Evolutionary conservation across 2,329 filamentous ascomycete species (phyloP).

Genomic region (Monosporascus sp.): DNA sequence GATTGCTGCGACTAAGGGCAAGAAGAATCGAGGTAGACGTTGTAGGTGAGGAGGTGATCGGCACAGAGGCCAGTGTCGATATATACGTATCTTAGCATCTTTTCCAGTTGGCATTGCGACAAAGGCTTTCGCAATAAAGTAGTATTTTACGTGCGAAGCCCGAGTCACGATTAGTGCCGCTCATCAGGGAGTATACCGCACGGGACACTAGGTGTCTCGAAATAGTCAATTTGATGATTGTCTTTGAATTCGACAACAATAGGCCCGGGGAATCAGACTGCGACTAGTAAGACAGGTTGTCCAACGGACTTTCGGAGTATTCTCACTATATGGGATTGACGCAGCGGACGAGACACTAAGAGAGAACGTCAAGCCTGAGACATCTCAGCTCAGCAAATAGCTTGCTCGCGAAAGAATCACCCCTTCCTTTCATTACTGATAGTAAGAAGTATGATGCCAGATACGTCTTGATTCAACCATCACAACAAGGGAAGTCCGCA

Average conservation of each 20-base stretch:
- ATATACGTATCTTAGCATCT: no score
- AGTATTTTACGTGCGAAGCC: neutral
- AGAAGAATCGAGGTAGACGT: no score
- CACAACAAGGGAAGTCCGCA: neutral
- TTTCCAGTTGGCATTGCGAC: no score
- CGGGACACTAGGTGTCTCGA: neutral
- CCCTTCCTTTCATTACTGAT: no score
- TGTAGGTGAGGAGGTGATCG: no score
- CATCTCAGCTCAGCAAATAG: slow-evolving; percentile 6
- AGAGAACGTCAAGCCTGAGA: slow-evolving; percentile 2
- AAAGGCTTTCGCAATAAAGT: no score
- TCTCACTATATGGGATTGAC: neutral
- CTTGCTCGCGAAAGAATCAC: neutral
- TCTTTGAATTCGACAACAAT: neutral
- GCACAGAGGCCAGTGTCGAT: no score
- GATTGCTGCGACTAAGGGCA: no score
- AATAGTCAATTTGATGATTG: neutral
- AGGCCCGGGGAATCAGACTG: neutral
- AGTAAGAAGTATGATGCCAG: neutral
- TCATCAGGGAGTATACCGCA: neutral
- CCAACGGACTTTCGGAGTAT: neutral
- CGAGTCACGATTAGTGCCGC: neutral
- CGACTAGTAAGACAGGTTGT: neutral
- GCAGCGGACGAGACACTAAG: slow-evolving; percentile 1
- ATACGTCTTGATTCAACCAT: neutral